Base-by-base conservation (phyloP, 257 asterid genomes). In the Jacaranda copaia region DNA sequence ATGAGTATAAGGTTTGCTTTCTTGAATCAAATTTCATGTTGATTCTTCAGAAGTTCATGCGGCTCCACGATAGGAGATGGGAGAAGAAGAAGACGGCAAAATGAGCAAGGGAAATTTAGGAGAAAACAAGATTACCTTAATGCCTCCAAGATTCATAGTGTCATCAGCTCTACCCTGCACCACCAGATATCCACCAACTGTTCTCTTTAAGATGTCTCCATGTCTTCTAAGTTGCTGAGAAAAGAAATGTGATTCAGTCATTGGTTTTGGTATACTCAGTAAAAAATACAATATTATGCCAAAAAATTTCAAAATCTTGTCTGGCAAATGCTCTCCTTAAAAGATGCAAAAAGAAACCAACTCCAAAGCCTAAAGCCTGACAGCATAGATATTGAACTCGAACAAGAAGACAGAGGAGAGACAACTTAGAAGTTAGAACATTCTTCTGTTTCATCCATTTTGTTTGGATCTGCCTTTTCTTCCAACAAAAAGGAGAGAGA, bases 121-220 rank as follows among this genome's bases (percentile, higher is more conserved):
- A 68, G 76, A 63, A 14, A 42, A 5, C 8, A 5, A 4, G 59
- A 15, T 52, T 85, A 92, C 98, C 94, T 92, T 92, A 70, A 92
- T 92, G 78, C 99, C 99, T 60, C 99, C 98, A 35, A 94, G 92
- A 84, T 94, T 94, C 99, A 94, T 92, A 58, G 99, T 94, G 86
- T 94, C 99, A 84, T 94, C 99, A 15, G 97, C 93, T 86, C 99
- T 82, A 64, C 99, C 99, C 70, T 89, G 97, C 57, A 92, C 98
- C 63, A 73, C 32, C 18, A 86, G 45, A 77, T 81, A 94, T 57
- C 99, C 97, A 57, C 95, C 96, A 7, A 86, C 88, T 32, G 85
- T 87, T 82, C 97, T 88, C 84, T 89, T 89, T 42, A 94, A 51
- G 71, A 94, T 77, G 82, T 94, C 99, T 19, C 99, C 98, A 18